A percentile compares a stretch with the other conserved stretches of the same genome.
phyloP scores from a whole-genome alignment of 495 filamentous ascomycete genomes.

The Aspergillus mulundensis region DNA sequence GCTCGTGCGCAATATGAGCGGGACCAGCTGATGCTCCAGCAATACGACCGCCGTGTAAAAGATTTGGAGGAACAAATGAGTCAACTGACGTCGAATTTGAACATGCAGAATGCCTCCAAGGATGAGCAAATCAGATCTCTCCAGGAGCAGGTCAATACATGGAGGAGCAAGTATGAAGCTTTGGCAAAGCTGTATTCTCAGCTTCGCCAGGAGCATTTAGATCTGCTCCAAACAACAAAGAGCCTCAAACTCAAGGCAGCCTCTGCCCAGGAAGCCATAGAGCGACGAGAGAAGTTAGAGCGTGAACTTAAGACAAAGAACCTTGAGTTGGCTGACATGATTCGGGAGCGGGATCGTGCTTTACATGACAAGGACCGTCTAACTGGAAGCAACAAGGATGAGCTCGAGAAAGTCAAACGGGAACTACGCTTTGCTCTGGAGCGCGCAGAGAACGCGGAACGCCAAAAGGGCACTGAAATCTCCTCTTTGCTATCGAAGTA shows the following conservation, averaged over 20 bases:
- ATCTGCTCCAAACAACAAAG: slow-evolving; percentile 93
- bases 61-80: slow-evolving; percentile 82
- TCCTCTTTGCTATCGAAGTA: slow-evolving; percentile 92
- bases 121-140: slow-evolving; percentile 91
- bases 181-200: slow-evolving; percentile 96
- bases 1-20: slow-evolving; percentile 92
- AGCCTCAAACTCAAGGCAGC: slow-evolving; percentile 91
- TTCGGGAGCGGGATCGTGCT: slow-evolving; percentile 92
- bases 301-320: slow-evolving; percentile 99
- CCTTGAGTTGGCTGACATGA: slow-evolving; percentile 96
- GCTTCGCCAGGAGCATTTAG: slow-evolving; percentile 89
- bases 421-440: slow-evolving; percentile 91
- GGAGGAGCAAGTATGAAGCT: slow-evolving; percentile 94
- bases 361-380: slow-evolving; percentile 85
- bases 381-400: slow-evolving; percentile 82
- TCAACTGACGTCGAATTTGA: slow-evolving; percentile 75
- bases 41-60: slow-evolving; percentile 93
- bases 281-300: slow-evolving; percentile 88
- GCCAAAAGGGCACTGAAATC: slow-evolving; percentile 87
- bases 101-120: slow-evolving; percentile 80
- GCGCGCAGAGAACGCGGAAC: slow-evolving; percentile 87
- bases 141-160: slow-evolving; percentile 94
- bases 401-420: slow-evolving; percentile 93
- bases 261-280: slow-evolving; percentile 95
- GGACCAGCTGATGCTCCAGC: slow-evolving; percentile 94